These are phyloP conservation scores for Aspergillus ochraceoroseus DNA, from an alignment of 2,329 filamentous ascomycete genomes.

Conservation along the genomic window DNA sequence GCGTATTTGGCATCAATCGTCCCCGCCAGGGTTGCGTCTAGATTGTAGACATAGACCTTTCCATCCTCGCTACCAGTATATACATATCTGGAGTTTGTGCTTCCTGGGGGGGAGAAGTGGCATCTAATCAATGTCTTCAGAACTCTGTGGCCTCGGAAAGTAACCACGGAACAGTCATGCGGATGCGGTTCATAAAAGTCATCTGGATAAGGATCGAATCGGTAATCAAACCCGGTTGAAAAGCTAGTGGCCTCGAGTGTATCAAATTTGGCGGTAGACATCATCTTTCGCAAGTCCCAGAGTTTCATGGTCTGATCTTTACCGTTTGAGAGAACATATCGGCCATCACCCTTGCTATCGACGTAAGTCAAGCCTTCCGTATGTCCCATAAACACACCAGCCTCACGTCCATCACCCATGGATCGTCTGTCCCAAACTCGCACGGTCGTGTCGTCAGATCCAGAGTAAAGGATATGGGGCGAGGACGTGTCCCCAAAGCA, in stretches of 20 bases:
- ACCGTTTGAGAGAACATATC: slow-evolving; percentile 87
- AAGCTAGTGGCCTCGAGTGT: slow-evolving; percentile 50
- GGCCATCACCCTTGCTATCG: slow-evolving; percentile 77
- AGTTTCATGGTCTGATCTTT: slow-evolving; percentile 98
- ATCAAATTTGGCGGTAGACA: slow-evolving; percentile 60
- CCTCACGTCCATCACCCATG: slow-evolving; percentile 58
- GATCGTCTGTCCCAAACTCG: slow-evolving; percentile 91
- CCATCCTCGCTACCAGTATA: slow-evolving; percentile 90
- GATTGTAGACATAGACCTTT: slow-evolving; percentile 84
- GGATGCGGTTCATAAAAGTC: slow-evolving; percentile 61
- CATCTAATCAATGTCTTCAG: slow-evolving; percentile 87
- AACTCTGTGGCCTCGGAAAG: slow-evolving; percentile 85
- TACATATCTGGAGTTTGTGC: slow-evolving; percentile 85
- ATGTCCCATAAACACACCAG: slow-evolving; percentile 61
- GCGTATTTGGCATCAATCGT: slow-evolving; percentile 71
- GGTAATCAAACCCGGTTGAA: slow-evolving; percentile 60
- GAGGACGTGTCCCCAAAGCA: slow-evolving; percentile 86
- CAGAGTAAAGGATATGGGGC: slow-evolving; percentile 91
- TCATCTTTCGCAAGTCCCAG: slow-evolving; percentile 90
- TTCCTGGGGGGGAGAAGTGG: slow-evolving; percentile 83
- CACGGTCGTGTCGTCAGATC: slow-evolving; percentile 87
- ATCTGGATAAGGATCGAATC: slow-evolving; percentile 53
- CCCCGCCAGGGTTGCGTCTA: slow-evolving; percentile 78
- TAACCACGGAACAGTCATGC: slow-evolving; percentile 85
- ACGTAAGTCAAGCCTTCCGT: slow-evolving; percentile 63